A percentile compares a stretch with the other conserved stretches of the same genome.
phyloP scores from a whole-genome alignment of 2,329 filamentous ascomycete genomes.

The Arthrinium phaeospermum region DNA sequence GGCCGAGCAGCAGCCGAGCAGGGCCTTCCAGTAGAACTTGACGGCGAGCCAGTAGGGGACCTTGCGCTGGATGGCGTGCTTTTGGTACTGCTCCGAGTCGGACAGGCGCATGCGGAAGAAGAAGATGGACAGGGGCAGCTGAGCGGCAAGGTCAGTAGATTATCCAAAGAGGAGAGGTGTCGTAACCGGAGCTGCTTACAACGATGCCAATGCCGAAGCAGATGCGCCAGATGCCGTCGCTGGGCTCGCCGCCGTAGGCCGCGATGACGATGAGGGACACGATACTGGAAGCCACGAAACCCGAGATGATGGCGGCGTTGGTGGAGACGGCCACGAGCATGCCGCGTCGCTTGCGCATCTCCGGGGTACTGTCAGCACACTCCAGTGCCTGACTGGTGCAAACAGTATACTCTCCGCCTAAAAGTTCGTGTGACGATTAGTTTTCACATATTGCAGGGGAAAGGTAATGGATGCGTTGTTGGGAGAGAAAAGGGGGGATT shows the following conservation, averaged over 20 bases:
- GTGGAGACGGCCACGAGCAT: constrained; percentile 45
- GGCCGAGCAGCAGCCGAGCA: constrained; percentile 59
- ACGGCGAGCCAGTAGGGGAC: constrained; percentile 57
- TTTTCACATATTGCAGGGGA: neutral
- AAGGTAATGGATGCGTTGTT: neutral
- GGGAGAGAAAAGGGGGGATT: neutral
- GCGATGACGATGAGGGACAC: constrained; percentile 53
- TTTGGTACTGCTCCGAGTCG: constrained; percentile 56
- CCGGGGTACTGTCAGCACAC: constrained; percentile 35
- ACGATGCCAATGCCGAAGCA: constrained; percentile 55
- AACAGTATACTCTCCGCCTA: constrained; percentile 37
- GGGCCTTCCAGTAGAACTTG: constrained; percentile 59
- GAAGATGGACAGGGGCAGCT: constrained; percentile 56
- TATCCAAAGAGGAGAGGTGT: neutral
- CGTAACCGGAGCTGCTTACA: constrained; percentile 30
- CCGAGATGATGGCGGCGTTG: constrained; percentile 47
- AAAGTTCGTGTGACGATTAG: neutral
- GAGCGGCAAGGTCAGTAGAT: neutral
- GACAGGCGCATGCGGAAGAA: constrained; percentile 61
- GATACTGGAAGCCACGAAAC: constrained; percentile 48
- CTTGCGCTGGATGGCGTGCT: constrained; percentile 56
- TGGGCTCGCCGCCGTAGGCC: constrained; percentile 40
- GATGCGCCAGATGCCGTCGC: constrained; percentile 52
- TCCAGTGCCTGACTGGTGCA: constrained; percentile 37
- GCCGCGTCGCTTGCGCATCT: constrained; percentile 35